A percentile compares a stretch with the other conserved stretches of the same genome.
phyloP scores from a whole-genome alignment of 2,329 filamentous ascomycete genomes.

The Cordyceps militaris region DNA sequence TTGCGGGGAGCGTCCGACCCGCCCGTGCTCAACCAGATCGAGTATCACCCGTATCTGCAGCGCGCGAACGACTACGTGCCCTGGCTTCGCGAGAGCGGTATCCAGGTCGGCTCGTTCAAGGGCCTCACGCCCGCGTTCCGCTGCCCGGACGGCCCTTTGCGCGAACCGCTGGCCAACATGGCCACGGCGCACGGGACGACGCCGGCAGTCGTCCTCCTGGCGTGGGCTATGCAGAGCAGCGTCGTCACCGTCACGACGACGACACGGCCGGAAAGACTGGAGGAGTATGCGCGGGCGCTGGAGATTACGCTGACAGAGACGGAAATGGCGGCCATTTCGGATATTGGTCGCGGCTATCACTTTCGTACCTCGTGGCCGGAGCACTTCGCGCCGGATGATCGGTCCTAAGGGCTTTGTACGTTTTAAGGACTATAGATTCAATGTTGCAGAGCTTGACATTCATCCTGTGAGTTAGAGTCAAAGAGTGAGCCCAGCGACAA shows the following conservation, averaged over 20 bases:
- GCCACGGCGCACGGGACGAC: background rate
- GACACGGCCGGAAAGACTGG: background rate
- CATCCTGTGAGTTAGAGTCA: too few relatives aligned
- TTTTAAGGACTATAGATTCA: too few relatives aligned
- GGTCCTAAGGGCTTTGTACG: too few relatives aligned
- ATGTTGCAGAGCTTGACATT: too few relatives aligned
- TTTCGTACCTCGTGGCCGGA: background rate
- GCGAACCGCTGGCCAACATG: background rate
- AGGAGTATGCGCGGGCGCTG: background rate
- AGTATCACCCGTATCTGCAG: conserved; percentile 7
- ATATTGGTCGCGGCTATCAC: background rate
- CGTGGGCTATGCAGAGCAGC: background rate
- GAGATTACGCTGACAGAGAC: background rate
- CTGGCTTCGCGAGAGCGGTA: conserved; percentile 6
- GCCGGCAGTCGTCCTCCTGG: background rate
- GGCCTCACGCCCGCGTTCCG: background rate
- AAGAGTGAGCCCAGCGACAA: too few relatives aligned
- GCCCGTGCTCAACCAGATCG: conserved; percentile 4
- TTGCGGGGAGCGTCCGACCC: background rate
- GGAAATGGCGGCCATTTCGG: background rate
- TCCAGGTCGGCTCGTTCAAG: conserved; percentile 9
- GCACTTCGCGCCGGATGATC: background rate
- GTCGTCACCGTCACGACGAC: background rate
- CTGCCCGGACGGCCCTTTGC: background rate
- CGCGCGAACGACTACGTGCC: background rate